Evolutionary conservation across 441 rosid species (phyloP).

Genomic region (Syzygium malaccense): DNA sequence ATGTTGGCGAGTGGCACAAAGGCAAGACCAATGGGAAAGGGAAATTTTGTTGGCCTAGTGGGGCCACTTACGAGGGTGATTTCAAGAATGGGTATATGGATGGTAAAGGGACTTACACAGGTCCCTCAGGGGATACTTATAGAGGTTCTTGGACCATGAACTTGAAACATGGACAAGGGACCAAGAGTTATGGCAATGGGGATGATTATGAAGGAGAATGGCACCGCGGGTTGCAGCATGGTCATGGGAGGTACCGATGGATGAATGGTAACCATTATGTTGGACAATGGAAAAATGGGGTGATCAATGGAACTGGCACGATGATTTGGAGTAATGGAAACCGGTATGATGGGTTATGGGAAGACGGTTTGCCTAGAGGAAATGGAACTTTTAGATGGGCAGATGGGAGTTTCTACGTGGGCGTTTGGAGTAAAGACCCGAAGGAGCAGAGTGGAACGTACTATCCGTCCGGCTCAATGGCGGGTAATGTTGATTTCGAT

Average conservation of each 20-base stretch:
- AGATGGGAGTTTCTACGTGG: constrained; percentile 77
- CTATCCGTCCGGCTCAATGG: constrained; percentile 50
- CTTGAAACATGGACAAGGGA: constrained; percentile 75
- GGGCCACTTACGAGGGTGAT: constrained; percentile 93
- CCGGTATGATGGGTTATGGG: constrained; percentile 92
- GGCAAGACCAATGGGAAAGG: constrained; percentile 87
- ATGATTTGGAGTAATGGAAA: constrained; percentile 79
- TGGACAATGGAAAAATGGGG: constrained; percentile 82
- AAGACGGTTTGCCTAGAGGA: constrained; percentile 80
- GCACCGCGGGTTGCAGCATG: constrained; percentile 79
- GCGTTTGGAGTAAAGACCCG: constrained; percentile 89
- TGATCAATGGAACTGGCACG: constrained; percentile 72
- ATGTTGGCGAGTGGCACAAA: constrained; percentile 79
- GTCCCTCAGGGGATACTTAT: constrained; percentile 58
- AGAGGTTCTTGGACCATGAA: constrained; percentile 86
- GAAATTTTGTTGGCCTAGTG: constrained; percentile 87
- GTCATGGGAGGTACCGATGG: constrained; percentile 92
- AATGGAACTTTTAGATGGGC: constrained; percentile 73
- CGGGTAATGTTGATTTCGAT: constrained; percentile 55
- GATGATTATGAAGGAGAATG: constrained; percentile 90
- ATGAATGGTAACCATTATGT: constrained; percentile 64
- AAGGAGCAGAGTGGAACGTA: constrained; percentile 73
- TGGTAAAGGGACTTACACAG: constrained; percentile 83
- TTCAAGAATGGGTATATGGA: constrained; percentile 85
- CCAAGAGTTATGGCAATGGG: constrained; percentile 53